Percentiles rank a stretch among this genome's conserved stretches.
These are phyloP conservation scores for Xylariaceae sp. DNA, from an alignment of 2,329 filamentous ascomycete species.

Conservation along the genomic window DNA sequence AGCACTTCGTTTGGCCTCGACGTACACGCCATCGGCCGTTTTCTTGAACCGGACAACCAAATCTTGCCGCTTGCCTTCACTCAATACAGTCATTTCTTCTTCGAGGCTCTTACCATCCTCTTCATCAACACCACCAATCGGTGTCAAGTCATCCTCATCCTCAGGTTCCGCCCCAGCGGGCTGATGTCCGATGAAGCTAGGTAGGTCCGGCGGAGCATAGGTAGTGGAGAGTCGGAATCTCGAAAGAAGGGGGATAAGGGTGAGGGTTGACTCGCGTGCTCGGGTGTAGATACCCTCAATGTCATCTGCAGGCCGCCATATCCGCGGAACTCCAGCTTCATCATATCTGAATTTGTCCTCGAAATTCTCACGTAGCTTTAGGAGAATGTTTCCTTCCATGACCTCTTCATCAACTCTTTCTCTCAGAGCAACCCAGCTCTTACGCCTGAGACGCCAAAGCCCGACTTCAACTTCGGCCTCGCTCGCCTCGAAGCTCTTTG, in stretches of 20 bases:
- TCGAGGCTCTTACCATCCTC: constrained; percentile 93
- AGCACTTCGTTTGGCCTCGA: constrained; percentile 95
- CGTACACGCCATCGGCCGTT: constrained; percentile 95
- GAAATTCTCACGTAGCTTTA: constrained; percentile 97
- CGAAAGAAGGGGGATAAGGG: constrained; percentile 86
- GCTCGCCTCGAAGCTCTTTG: constrained; percentile 92
- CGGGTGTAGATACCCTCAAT: constrained; percentile 95
- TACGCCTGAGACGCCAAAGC: constrained; percentile 88
- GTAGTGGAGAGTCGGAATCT: constrained; percentile 81
- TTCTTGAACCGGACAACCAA: constrained; percentile 97
- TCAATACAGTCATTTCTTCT: constrained; percentile 95
- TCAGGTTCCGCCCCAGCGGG: constrained; percentile 77
- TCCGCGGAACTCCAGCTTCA: constrained; percentile 89
- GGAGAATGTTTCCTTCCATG: constrained; percentile 93
- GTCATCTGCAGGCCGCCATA: constrained; percentile 96
- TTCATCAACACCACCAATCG: constrained; percentile 93
- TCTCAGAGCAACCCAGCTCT: constrained; percentile 90
- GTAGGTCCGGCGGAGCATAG: constrained; percentile 78
- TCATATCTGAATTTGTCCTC: constrained; percentile 99
- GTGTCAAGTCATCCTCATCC: constrained; percentile 87
- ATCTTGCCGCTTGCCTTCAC: constrained; percentile 88
- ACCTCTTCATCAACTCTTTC: constrained; percentile 96
- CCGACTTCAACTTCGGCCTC: constrained; percentile 91
- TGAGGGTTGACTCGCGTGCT: constrained; percentile 89
- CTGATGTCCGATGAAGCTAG: constrained; percentile 80